Percentiles rank a stretch among this genome's conserved stretches.
These are phyloP conservation scores for Diutina rugosa DNA, from an alignment of 1,139 yeast genomes.

Conservation along the genomic window DNA sequence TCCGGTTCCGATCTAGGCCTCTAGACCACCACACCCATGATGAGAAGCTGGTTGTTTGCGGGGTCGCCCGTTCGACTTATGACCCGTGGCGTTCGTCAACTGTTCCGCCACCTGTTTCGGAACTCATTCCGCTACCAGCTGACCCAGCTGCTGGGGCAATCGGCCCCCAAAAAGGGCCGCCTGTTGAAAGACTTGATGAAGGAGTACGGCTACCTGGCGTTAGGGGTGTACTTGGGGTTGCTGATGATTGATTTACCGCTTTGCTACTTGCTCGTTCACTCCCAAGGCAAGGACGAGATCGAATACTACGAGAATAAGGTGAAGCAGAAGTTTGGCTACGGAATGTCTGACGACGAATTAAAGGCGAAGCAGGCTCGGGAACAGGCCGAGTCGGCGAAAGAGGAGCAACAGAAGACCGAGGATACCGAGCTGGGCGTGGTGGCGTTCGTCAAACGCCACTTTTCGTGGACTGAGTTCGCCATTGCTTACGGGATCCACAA, in stretches of 20 bases:
- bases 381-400: constrained; percentile 8
- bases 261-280: constrained; percentile 72
- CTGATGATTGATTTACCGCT: constrained; percentile 70
- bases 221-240: constrained; percentile 69
- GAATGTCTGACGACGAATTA: constrained; percentile 29
- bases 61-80: neutral
- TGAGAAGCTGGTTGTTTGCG: neutral
- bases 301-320: constrained; percentile 49
- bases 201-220: constrained; percentile 84
- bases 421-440: constrained; percentile 10
- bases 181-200: constrained; percentile 63
- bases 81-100: neutral
- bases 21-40: neutral
- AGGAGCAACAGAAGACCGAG: neutral
- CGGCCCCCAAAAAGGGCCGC: constrained; percentile 14
- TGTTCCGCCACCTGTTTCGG: neutral
- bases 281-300: constrained; percentile 73
- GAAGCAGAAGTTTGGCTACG: constrained; percentile 48
- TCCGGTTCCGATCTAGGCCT: no score
- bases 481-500: constrained; percentile 93
- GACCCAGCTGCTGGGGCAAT: neutral
- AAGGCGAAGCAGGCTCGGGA: constrained; percentile 14
- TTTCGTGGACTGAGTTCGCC: constrained; percentile 56
- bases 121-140: neutral
- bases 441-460: constrained; percentile 8